Base-by-base conservation (phyloP, 768 basidiomycete species). In the Leccinum incarnatum region DNA sequence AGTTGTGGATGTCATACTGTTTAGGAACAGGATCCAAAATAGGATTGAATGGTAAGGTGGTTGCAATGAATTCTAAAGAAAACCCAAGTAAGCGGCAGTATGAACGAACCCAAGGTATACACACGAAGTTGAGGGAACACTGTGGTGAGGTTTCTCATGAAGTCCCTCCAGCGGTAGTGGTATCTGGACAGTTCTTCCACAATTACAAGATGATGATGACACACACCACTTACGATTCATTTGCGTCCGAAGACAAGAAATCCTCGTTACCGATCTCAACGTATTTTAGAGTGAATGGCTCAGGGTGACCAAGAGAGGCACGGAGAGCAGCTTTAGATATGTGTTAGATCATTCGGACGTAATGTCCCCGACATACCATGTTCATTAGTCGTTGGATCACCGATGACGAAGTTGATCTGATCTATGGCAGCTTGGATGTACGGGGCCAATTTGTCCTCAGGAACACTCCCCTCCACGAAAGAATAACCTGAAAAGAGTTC, bases 251-350 rank as follows among this genome's bases (percentile, higher is more conserved):
- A 1, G 76, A 70, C 36, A 81, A 76, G 65, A 78, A 78, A 61
- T 82, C 81, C 72, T 87, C 85, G 62, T 87, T 87, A n/a, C 84
- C 84, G 5, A 85, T 72, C 65, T 84, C 82, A 5, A 84, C 73
- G 57, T 75, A 81, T 1, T 67, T 75, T 53, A 86, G 68, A 1
- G 65, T 63, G 68, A 84, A 87, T 1, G 85, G 83, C 19, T 78
- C 75, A 2, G 81, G 77, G 53, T 78, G 83, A 21, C 85, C 85
- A 10, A 84, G 72, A 2, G 82, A 81, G 15, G 83, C 81, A 1
- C 85, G 78, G n/a, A 82, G 69, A 17, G 82, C 79, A 54, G 79
- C 81, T 81, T 32, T 14, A 14, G 12, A 34, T 14, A 25, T 8
- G 2, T 17, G 25, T 65, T 29, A 55, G 62, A 32, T 4, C 2